These are phyloP conservation scores for Epichloe sp. DNA, from an alignment of 2,329 filamentous ascomycete species.

Conservation along the genomic window DNA sequence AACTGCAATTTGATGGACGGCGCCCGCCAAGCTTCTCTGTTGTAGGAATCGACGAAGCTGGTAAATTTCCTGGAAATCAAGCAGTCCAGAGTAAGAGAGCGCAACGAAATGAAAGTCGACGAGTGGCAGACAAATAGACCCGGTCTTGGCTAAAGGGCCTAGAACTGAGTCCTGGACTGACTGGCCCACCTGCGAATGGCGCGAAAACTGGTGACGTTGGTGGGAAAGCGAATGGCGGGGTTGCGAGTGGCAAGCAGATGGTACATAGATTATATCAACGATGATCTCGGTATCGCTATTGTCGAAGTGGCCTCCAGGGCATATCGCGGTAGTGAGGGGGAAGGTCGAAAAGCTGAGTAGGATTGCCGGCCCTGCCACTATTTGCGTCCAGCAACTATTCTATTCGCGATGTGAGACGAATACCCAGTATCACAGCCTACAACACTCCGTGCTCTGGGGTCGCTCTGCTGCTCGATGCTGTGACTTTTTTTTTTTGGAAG, in stretches of 20 bases:
- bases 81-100: background rate
- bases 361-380: background rate
- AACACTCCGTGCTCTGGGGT: background rate
- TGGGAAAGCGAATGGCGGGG: conserved; percentile 2
- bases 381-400: background rate
- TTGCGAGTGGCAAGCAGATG: background rate
- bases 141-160: conserved; percentile 1
- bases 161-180: background rate
- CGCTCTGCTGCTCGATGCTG: background rate
- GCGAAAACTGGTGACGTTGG: background rate
- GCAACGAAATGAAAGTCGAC: background rate
- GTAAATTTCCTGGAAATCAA: background rate
- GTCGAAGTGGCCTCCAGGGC: conserved; percentile 3
- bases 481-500: background rate
- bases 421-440: background rate
- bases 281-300: conserved; percentile 5
- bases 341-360: background rate
- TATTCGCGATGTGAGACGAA: background rate
- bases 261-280: background rate
- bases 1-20: background rate
- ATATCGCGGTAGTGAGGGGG: background rate
- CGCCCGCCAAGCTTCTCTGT: background rate
- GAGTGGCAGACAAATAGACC: background rate
- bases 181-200: background rate
- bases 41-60: background rate